Conservation (phyloP, 2,329 filamentous ascomycete genomes). For the Exophiala mesophila region DNA sequence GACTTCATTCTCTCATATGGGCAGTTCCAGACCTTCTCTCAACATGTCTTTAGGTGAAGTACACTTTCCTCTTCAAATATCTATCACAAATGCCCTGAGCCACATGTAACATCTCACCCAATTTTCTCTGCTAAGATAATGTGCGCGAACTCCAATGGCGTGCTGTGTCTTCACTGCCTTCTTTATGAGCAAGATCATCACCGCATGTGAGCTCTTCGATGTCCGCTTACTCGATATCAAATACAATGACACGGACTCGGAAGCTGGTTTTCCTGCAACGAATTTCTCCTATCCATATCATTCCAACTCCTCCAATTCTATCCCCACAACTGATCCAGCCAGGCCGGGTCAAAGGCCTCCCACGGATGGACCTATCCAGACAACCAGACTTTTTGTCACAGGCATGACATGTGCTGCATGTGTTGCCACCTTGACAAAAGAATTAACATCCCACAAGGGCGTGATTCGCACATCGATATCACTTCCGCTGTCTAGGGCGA, state of each 20-base stretch:
- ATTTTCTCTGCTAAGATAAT: too few species aligned
- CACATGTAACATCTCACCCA: too few species aligned
- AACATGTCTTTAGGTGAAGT: too few species aligned
- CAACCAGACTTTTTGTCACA: slow-evolving; percentile 6
- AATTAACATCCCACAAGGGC: slow-evolving; percentile 4
- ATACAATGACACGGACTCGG: slow-evolving; percentile 18
- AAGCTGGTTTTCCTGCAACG: background rate
- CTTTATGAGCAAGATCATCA: slow-evolving; percentile 19
- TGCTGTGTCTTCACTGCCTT: slow-evolving; percentile 21
- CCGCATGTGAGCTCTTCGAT: slow-evolving; percentile 20
- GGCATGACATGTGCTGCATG: slow-evolving; percentile 20
- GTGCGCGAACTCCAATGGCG: too few species aligned
- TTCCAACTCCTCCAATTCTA: too few species aligned
- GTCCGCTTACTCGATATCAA: slow-evolving; percentile 16
- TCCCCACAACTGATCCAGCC: background rate
- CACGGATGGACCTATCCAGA: slow-evolving; percentile 1
- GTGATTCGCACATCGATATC: slow-evolving; percentile 11
- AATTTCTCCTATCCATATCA: slow-evolving; percentile 1
- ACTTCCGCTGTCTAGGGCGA: slow-evolving; percentile 11
- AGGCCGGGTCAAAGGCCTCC: background rate
- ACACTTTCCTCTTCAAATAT: too few species aligned
- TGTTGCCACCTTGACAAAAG: slow-evolving; percentile 7
- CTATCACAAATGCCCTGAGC: too few species aligned
- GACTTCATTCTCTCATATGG: too few species aligned
- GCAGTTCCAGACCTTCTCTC: too few species aligned